These are phyloP conservation scores for Xylaria sp. DNA, from an alignment of 2,329 filamentous ascomycete species.

Conservation along the genomic window DNA sequence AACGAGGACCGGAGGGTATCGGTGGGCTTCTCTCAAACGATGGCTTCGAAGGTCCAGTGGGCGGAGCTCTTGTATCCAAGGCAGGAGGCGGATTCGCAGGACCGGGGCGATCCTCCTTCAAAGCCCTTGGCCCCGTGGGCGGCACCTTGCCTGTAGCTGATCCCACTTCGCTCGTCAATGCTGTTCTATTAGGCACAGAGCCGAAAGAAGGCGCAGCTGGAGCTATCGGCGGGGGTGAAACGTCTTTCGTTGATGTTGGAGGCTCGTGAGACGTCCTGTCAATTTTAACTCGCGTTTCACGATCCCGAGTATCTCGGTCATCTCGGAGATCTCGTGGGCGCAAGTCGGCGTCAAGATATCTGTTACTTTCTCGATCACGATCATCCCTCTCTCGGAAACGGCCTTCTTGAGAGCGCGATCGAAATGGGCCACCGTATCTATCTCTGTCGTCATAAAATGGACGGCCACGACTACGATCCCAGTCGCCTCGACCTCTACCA, in stretches of 20 bases:
- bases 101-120: constrained; percentile 61
- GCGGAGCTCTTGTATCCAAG: constrained; percentile 53
- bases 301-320: constrained; percentile 60
- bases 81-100: constrained; percentile 56
- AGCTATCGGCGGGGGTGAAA: constrained; percentile 67
- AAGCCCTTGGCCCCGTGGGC: constrained; percentile 65
- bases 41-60: constrained; percentile 59
- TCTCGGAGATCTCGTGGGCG: constrained; percentile 60
- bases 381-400: constrained; percentile 65
- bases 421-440: constrained; percentile 55
- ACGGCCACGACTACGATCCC: constrained; percentile 61
- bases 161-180: constrained; percentile 52
- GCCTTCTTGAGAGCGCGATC: constrained; percentile 74
- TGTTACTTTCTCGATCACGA: constrained; percentile 52
- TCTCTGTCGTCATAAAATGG: constrained; percentile 73
- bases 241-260: constrained; percentile 60
- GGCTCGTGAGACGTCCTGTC: constrained; percentile 65
- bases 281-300: constrained; percentile 58
- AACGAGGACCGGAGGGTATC: constrained; percentile 66
- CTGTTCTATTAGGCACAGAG: constrained; percentile 62
- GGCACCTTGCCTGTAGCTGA: constrained; percentile 60
- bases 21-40: constrained; percentile 58
- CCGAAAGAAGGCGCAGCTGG: constrained; percentile 70
- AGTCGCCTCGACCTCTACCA: constrained; percentile 61
- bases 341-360: constrained; percentile 53